Evolutionary conservation across 371 early-diverging fungal genomes (phyloP).

Genomic region (Apophysomyces ossiformis): DNA sequence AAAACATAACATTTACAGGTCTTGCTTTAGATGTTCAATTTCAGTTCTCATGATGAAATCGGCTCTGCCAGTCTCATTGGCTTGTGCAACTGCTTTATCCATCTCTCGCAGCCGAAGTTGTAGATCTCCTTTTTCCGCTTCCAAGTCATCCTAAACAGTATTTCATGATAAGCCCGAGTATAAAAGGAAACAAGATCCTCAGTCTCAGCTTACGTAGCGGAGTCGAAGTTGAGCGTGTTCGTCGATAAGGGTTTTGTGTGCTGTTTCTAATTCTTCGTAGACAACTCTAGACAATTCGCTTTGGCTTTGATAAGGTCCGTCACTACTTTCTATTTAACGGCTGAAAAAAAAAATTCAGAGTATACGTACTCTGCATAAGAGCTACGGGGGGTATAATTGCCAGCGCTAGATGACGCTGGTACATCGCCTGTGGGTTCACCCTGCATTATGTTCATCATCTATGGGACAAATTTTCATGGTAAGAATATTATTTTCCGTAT

Average conservation of each 20-base stretch:
- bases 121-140: slow-evolving; percentile 68
- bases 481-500: slow-evolving; percentile 3
- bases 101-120: slow-evolving; percentile 69
- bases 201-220: slow-evolving; percentile 59
- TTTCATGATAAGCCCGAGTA: neutral
- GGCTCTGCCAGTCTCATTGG: slow-evolving; percentile 78
- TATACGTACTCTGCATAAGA: slow-evolving; percentile 27
- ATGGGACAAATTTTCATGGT: neutral
- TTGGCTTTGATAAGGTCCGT: slow-evolving; percentile 28
- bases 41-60: slow-evolving; percentile 88
- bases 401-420: slow-evolving; percentile 14
- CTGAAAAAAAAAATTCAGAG: neutral
- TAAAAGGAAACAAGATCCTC: neutral
- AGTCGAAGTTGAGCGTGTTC: slow-evolving; percentile 59
- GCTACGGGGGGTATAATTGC: slow-evolving; percentile 33
- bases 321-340: slow-evolving; percentile 9
- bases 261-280: slow-evolving; percentile 61
- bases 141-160: slow-evolving; percentile 63
- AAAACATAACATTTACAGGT: slow-evolving; percentile 64
- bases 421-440: slow-evolving; percentile 15
- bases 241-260: slow-evolving; percentile 58
- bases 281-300: slow-evolving; percentile 33
- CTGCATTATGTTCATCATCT: slow-evolving; percentile 24
- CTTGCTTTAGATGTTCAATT: slow-evolving; percentile 83
- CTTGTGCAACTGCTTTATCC: slow-evolving; percentile 69